Conservation (phyloP, 495 filamentous ascomycete species). For the Annulohypoxylon moriforme region DNA sequence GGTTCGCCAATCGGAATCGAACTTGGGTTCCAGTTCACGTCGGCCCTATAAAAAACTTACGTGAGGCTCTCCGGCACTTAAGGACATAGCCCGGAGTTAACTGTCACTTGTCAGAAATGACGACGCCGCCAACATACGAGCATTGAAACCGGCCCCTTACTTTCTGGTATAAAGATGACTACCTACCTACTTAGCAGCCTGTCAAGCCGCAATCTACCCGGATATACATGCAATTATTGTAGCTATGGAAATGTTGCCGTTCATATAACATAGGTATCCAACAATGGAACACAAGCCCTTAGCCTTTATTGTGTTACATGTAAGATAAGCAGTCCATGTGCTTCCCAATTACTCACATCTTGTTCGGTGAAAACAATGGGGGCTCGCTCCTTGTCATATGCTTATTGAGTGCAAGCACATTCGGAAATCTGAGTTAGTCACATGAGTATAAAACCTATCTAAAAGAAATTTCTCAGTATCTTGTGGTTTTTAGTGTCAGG, state of each 20-base stretch:
- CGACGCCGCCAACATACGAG: background rate
- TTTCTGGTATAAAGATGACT: too few species aligned
- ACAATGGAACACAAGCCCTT: too few species aligned
- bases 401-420: background rate
- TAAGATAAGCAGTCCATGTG: too few species aligned
- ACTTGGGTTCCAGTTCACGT: background rate
- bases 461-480: background rate
- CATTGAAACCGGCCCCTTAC: too few species aligned
- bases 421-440: background rate
- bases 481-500: background rate
- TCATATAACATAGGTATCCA: too few species aligned
- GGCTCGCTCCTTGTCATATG: background rate
- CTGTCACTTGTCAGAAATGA: background rate
- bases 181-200: too few species aligned
- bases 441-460: background rate
- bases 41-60: background rate
- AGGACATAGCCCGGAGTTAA: background rate
- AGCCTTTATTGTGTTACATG: too few species aligned
- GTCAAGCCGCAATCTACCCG: too few species aligned
- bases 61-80: background rate
- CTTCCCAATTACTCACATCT: background rate
- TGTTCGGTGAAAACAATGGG: background rate
- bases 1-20: background rate
- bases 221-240: too few species aligned
- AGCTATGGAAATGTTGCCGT: too few species aligned